A percentile compares a stretch with the other conserved stretches of the same genome.
phyloP scores from a whole-genome alignment of 2,329 filamentous ascomycete genomes.

The Calonectria crousiana region DNA sequence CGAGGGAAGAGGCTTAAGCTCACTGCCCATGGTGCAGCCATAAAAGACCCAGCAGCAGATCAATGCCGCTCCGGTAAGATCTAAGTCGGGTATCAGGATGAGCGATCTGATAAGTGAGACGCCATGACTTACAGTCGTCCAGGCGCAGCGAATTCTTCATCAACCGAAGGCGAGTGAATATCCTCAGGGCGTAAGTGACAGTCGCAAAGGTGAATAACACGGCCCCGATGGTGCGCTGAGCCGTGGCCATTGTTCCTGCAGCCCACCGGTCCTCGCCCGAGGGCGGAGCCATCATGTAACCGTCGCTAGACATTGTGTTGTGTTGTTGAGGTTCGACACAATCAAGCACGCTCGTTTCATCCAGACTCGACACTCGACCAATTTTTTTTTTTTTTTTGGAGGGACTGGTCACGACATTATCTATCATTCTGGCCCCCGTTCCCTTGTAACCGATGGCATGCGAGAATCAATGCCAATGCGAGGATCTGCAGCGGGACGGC shows the following conservation, averaged over 20 bases:
- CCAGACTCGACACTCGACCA: not conserved
- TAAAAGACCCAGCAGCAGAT: constrained; percentile 39
- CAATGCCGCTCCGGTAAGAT: constrained; percentile 33
- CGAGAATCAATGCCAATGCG: not conserved
- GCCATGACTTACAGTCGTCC: not conserved
- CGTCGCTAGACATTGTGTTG: constrained; percentile 24
- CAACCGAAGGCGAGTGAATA: not conserved
- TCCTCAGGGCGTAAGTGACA: not conserved
- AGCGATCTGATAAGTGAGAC: not conserved
- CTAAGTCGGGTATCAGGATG: not conserved
- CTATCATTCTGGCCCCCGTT: not conserved
- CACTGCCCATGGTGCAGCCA: constrained; percentile 40
- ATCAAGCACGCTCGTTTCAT: not conserved
- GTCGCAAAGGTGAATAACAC: not conserved
- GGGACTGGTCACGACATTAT: constrained; percentile 2
- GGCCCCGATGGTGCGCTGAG: constrained; percentile 4
- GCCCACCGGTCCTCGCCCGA: constrained; percentile 32
- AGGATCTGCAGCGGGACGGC: constrained; percentile 7
- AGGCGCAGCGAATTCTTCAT: not conserved
- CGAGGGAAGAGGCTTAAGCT: not conserved
- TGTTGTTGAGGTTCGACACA: not conserved
- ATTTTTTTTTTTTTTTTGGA: not conserved
- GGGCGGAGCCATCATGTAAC: constrained; percentile 39
- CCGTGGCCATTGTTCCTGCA: constrained; percentile 23
- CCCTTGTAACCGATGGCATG: not conserved